phyloP scores from a whole-genome alignment of 2,329 filamentous ascomycete genomes.

The Chaetoscypha palmicola region DNA sequence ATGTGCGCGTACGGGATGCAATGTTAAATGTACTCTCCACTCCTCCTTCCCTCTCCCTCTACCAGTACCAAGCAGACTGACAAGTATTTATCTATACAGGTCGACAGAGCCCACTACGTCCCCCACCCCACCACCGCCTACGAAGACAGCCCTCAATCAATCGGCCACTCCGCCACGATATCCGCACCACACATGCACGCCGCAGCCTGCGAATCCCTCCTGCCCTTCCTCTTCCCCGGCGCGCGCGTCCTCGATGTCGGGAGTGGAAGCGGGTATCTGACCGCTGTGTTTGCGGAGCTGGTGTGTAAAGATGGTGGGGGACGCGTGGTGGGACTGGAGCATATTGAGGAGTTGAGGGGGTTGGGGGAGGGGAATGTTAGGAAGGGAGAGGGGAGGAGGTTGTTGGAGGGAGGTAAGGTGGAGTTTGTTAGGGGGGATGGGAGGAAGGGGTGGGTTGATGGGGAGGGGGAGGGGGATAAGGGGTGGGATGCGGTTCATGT shows the following conservation, averaged over 20 bases:
- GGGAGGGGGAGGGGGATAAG: conserved; percentile 38
- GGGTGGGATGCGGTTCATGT: conserved; percentile 94
- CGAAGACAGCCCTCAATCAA: conserved; percentile 42
- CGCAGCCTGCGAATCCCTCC: conserved; percentile 54
- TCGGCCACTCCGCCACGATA: conserved; percentile 57
- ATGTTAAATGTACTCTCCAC: conserved; percentile 57
- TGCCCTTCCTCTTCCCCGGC: conserved; percentile 46
- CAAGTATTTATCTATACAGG: too few species aligned
- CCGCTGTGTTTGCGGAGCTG: conserved; percentile 72
- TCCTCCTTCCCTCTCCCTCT: background rate
- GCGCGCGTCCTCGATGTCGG: conserved; percentile 64
- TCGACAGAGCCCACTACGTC: conserved; percentile 77
- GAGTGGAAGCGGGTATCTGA: conserved; percentile 75
- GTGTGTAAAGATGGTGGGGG: conserved; percentile 22
- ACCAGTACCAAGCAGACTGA: too few species aligned
- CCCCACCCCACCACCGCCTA: conserved; percentile 62
- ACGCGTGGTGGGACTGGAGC: conserved; percentile 65
- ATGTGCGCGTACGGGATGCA: conserved; percentile 64
- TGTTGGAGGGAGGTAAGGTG: conserved; percentile 60
- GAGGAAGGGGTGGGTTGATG: conserved; percentile 53
- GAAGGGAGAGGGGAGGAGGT: conserved; percentile 50
- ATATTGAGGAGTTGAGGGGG: conserved; percentile 58
- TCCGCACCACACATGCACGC: conserved; percentile 70
- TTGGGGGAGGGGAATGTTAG: conserved; percentile 59
- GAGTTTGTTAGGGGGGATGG: conserved; percentile 72